Base-by-base conservation (phyloP, 192 early-diverging fungal genomes). In the Physocladia obscura region DNA sequence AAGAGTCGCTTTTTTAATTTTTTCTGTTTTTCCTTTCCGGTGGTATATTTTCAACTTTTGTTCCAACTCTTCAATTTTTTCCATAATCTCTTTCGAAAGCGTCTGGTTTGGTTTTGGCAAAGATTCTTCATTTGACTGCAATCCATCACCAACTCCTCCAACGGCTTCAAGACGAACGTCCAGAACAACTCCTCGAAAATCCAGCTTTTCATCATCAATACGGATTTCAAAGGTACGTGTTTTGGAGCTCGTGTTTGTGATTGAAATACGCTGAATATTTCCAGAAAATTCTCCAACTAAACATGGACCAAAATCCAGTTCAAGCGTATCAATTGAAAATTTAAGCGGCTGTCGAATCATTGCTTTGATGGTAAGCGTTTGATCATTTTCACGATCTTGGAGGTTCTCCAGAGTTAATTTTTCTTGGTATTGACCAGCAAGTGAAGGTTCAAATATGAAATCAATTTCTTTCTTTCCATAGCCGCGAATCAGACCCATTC, bases 1-100 rank as follows among this genome's bases (percentile, higher is more conserved):
- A 49, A 85, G 88, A 17, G 80, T 64, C 48, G 94, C 86, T 71
- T 96, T 96, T 40, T 87, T 84, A 0, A 92, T 85, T 74, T 99
- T 99, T 19, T 97, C 95, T 2, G 82, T 79, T 3, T 87, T 85
- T 17, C 90, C 90, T 76, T 99, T 99, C 36, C 94, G 84, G 47
- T 81, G 85, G 0, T 94, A 94, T 73, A 99, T 99, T 80, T 99
- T 99, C 49, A 97, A 80, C 74, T 98, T 99, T 65, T 98, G 97
- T 79, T 99, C 94, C 69, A 98, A 73, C 59, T 88, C 84, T 82
- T 99, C 97, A 49, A 99, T 93, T 74, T 95, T 89, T 76, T 98
- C 95, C 84, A 96, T 93, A 51, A 89, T 87, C 40, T 92, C 91
- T 67, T 90, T 78, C 70, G 72, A 79, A 65, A 70, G 77, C 71